Percentiles rank a stretch among this genome's conserved stretches.
phyloP scores from a whole-genome alignment of 805 yeast species.

The Saturnispora besseyi region DNA sequence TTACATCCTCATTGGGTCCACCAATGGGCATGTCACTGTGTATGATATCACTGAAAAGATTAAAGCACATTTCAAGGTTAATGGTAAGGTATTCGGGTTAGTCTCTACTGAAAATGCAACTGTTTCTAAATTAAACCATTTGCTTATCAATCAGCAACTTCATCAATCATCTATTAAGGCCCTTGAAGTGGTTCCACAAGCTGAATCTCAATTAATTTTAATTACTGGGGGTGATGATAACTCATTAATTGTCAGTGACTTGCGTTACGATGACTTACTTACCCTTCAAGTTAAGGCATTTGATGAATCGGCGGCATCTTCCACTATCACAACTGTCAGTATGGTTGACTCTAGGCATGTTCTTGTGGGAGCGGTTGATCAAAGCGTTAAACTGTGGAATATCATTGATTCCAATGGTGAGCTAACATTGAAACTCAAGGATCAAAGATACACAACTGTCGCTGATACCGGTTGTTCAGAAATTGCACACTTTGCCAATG shows the following conservation, averaged over 20 bases:
- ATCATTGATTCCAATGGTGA: slow-evolving; percentile 13
- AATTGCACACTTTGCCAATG: slow-evolving; percentile 23
- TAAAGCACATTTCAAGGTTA: slow-evolving; percentile 9
- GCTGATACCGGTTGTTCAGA: slow-evolving; percentile 85
- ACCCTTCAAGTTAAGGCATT: slow-evolving; percentile 28
- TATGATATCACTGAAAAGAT: slow-evolving; percentile 41
- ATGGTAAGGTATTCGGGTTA: neutral
- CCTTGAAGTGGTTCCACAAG: slow-evolving; percentile 26
- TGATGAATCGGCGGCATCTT: slow-evolving; percentile 61
- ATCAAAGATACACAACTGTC: slow-evolving; percentile 59
- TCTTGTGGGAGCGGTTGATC: slow-evolving; percentile 76
- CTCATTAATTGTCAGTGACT: slow-evolving; percentile 39
- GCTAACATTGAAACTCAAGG: slow-evolving; percentile 26
- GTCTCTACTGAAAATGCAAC: neutral
- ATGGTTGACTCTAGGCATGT: slow-evolving; percentile 26
- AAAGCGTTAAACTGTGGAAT: slow-evolving; percentile 60
- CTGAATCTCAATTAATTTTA: slow-evolving; percentile 23
- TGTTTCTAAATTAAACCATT: slow-evolving; percentile 12
- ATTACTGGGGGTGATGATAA: slow-evolving; percentile 94
- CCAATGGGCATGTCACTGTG: slow-evolving; percentile 70
- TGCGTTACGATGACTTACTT: slow-evolving; percentile 20
- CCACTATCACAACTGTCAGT: slow-evolving; percentile 69
- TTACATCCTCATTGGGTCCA: slow-evolving; percentile 52
- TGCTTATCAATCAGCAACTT: slow-evolving; percentile 37
- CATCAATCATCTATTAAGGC: slow-evolving; percentile 86